Evolutionary conservation across 768 basidiomycete species (phyloP).

Genomic region (Tylopilus intermedius): DNA sequence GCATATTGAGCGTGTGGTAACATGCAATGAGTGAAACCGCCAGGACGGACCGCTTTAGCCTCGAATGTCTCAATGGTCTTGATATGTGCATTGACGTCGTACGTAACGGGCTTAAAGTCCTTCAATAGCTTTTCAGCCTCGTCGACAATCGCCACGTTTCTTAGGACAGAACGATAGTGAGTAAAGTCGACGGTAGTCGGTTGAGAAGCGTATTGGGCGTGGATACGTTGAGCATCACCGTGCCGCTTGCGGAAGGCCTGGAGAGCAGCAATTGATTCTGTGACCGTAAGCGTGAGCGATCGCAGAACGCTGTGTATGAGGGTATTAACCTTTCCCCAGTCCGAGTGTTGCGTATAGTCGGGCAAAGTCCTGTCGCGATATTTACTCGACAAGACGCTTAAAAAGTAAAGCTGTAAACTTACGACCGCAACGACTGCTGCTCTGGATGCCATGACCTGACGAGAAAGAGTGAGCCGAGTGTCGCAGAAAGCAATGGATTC

Average conservation of each 20-base stretch:
- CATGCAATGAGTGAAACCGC: not conserved
- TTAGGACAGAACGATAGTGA: slow-evolving; percentile 86
- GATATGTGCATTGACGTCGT: slow-evolving; percentile 83
- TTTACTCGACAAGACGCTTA: not conserved
- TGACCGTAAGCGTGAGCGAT: slow-evolving; percentile 2
- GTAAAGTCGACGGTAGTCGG: slow-evolving; percentile 84
- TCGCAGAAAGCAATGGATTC: slow-evolving; percentile 4
- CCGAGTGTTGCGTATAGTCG: slow-evolving; percentile 79
- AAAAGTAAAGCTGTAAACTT: slow-evolving; percentile 21
- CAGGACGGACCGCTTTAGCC: slow-evolving; percentile 78
- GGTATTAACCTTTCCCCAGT: slow-evolving; percentile 71
- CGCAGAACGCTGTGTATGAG: not conserved
- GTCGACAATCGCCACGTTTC: slow-evolving; percentile 88
- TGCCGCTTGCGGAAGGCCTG: slow-evolving; percentile 97
- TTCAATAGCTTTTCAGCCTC: slow-evolving; percentile 87
- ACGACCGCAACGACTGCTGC: slow-evolving; percentile 64
- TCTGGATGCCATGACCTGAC: slow-evolving; percentile 60
- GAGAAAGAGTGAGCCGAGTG: not conserved
- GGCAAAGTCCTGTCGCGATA: slow-evolving; percentile 62
- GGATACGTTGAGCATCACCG: slow-evolving; percentile 76
- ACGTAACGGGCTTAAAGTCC: slow-evolving; percentile 90
- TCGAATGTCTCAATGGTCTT: slow-evolving; percentile 97
- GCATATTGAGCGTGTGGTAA: not conserved
- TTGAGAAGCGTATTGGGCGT: slow-evolving; percentile 57
- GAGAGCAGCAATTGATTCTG: slow-evolving; percentile 86